phyloP scores from a whole-genome alignment of 78 protist genomes.

The Dictyostelium discoideum region DNA sequence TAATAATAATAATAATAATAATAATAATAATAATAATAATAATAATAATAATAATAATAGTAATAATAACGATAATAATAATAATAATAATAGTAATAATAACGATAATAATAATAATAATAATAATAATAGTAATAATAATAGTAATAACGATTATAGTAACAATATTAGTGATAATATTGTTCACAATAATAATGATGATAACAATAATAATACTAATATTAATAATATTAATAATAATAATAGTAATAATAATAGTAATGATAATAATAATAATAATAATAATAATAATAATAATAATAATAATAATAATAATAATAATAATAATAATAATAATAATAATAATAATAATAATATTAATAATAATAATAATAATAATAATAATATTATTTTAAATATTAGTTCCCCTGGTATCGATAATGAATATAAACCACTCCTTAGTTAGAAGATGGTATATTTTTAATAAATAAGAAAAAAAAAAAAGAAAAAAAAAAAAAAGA shows the following conservation, averaged over 20 bases:
- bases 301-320: background rate
- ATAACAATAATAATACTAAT: too few relatives aligned
- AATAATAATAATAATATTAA: too few relatives aligned
- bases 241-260: too few relatives aligned
- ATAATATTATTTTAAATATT: background rate
- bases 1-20: background rate
- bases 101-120: background rate
- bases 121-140: background rate
- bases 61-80: background rate
- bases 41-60: background rate
- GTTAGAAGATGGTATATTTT: slow-evolving; percentile 10
- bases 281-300: background rate
- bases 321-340: too few relatives aligned
- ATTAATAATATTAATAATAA: too few relatives aligned
- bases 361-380: background rate
- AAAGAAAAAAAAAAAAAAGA: too few relatives aligned
- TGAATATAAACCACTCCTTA: slow-evolving; percentile 22
- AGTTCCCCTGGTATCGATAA: background rate
- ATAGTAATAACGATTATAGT: background rate
- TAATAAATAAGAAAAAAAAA: background rate
- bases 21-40: background rate
- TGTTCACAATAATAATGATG: background rate
- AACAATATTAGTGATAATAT: background rate
- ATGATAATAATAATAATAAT: background rate
- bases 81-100: background rate